Base-by-base conservation (phyloP, 2,329 filamentous ascomycete genomes). In the Colletotrichum orchidophilum region DNA sequence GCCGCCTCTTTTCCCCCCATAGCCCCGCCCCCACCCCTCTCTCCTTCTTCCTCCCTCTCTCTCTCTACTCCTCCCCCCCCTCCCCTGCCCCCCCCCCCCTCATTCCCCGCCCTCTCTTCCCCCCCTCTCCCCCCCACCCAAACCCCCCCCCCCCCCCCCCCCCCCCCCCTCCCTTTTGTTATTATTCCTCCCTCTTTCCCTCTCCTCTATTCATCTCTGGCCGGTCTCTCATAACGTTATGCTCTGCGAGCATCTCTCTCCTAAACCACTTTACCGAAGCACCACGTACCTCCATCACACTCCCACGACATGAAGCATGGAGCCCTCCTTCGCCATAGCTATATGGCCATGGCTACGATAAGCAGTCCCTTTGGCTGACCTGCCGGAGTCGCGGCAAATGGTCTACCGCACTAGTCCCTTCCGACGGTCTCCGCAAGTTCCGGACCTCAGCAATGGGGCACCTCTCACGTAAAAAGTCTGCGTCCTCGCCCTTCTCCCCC, bases 381-480 rank as follows among this genome's bases (percentile, higher is more conserved):
- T 39, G 12, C 63, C 55, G 13, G n/a, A 21, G 35, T 61, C 46
- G 57, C 63, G 35, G 39, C 9, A 42, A 29, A 39, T 52, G 31
- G 29, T 12, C 46, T 58, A 52, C 50, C 57, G 68, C 63, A 58
- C 18, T 58, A 57, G 58, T 63, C 35, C n/a, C 33, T 50, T 26
- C 57, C 63, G 57, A 29, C 26, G 50, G 57, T 59, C 50, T 71
- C 57, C 52, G 63, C 57, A 58, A 55, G 67, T 67, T n/a, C 42
- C 52, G 57, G 63, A 15, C 15, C 39, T 31, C 8, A 57, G 26
- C 15, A 26, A 59, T 58, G 53, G 27, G 49, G n/a, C 29, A 31
- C 42, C 35, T 15, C 31, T n/a, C 26, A 15, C 27, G 35, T 54
- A 29, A 33, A 67, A 62, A 65, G 62, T 24, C 27, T 58, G 54